Percentiles rank a stretch among this genome's conserved stretches.
phyloP scores from a whole-genome alignment of 495 filamentous ascomycete genomes.

The Wilcoxina mikolae region DNA sequence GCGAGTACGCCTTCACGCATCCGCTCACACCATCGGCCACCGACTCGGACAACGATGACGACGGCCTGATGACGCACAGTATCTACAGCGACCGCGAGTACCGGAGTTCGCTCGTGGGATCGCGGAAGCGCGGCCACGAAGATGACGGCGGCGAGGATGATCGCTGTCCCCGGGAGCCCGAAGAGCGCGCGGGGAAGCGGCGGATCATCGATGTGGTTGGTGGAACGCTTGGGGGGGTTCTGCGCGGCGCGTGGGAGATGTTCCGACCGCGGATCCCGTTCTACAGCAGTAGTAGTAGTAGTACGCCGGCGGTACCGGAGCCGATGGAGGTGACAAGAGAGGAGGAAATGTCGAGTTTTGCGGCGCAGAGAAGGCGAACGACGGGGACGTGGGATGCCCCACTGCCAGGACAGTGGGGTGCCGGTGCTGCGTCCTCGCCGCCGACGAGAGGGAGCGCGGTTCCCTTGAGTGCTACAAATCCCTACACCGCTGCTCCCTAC shows the following conservation, averaged over 20 bases:
- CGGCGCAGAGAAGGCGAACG: constrained; percentile 5
- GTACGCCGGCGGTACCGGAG: not conserved
- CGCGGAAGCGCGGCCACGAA: constrained; percentile 19
- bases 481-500: too few species aligned
- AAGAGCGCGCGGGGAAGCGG: constrained; percentile 15
- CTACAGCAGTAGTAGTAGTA: constrained; percentile 2
- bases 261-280: constrained; percentile 25
- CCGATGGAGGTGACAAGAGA: constrained; percentile 1
- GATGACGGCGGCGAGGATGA: constrained; percentile 20
- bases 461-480: too few species aligned
- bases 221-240: constrained; percentile 13
- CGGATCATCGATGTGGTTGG: constrained; percentile 28
- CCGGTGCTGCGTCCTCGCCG: too few species aligned
- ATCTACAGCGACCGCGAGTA: constrained; percentile 23
- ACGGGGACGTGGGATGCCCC: too few species aligned
- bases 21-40: constrained; percentile 5
- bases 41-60: constrained; percentile 19
- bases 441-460: too few species aligned
- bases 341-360: constrained; percentile 16
- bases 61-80: constrained; percentile 24
- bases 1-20: not conserved
- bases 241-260: constrained; percentile 27
- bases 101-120: constrained; percentile 13
- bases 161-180: constrained; percentile 1
- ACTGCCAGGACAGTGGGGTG: too few species aligned